These are phyloP conservation scores for Cladosporium velox DNA, from an alignment of 2,329 filamentous ascomycete species.

Conservation along the genomic window DNA sequence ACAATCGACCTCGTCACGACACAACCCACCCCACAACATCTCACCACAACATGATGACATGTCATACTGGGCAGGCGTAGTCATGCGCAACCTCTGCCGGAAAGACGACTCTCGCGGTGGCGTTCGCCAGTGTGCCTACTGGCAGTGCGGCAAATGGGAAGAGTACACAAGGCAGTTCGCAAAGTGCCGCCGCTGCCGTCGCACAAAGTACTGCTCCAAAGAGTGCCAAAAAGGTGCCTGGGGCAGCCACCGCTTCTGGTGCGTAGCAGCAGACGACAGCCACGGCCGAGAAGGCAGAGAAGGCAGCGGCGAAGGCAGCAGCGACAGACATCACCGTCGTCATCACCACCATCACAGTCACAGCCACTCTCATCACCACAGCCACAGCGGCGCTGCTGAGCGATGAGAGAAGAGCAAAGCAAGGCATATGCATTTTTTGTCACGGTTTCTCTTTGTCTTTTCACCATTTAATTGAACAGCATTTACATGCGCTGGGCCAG, in stretches of 20 bases:
- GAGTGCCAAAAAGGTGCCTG: slow-evolving; percentile 99
- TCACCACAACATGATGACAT: slow-evolving; percentile 59
- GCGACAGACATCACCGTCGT: slow-evolving; percentile 27
- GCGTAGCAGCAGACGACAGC: slow-evolving; percentile 66
- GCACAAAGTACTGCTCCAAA: slow-evolving; percentile 95
- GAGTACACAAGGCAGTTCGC: slow-evolving; percentile 95
- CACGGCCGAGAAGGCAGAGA: slow-evolving; percentile 27
- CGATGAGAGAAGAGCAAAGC: not conserved
- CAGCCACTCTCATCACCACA: slow-evolving; percentile 27
- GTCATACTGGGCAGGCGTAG: slow-evolving; percentile 99
- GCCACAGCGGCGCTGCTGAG: slow-evolving; percentile 14
- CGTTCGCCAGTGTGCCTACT: slow-evolving; percentile 96
- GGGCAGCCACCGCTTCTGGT: slow-evolving; percentile 99
- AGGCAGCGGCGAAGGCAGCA: slow-evolving; percentile 22
- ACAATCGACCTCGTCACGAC: slow-evolving; percentile 56
- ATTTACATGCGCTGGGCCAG: not conserved
- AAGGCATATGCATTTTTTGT: not conserved
- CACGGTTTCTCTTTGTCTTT: not conserved
- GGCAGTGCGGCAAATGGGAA: slow-evolving; percentile 98
- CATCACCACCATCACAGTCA: slow-evolving; percentile 29
- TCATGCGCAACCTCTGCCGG: slow-evolving; percentile 97
- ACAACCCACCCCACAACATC: slow-evolving; percentile 44
- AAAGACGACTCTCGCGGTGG: slow-evolving; percentile 95
- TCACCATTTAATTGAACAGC: not conserved
- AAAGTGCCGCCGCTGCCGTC: slow-evolving; percentile 91